phyloP scores from a whole-genome alignment of 345 rosid genomes.

The Geranium brycei region DNA sequence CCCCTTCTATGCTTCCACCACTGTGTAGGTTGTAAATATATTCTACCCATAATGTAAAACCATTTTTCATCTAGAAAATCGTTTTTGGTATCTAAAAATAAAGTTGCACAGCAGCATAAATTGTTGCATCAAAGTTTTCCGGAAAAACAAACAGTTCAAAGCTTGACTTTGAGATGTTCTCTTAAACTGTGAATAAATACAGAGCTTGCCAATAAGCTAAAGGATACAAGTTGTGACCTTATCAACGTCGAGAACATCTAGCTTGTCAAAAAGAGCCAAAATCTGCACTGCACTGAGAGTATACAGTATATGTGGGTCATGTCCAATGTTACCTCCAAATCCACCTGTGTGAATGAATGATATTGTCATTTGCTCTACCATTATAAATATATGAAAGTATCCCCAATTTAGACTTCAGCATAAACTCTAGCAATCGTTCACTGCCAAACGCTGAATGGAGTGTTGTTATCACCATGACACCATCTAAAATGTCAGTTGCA shows the following conservation, averaged over 20 bases:
- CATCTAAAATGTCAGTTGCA: neutral
- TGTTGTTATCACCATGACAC: neutral
- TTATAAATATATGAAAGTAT: neutral
- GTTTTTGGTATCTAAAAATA: neutral
- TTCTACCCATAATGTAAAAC: neutral
- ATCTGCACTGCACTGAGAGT: slow-evolving; percentile 88
- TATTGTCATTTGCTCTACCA: neutral
- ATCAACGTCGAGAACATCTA: slow-evolving; percentile 47
- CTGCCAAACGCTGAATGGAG: neutral
- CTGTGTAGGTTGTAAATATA: neutral
- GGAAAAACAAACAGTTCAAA: neutral
- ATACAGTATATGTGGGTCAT: slow-evolving; percentile 66
- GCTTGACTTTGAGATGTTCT: neutral
- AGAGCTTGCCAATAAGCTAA: neutral
- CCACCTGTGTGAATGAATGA: slow-evolving; percentile 46
- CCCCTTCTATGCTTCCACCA: neutral
- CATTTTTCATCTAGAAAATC: neutral
- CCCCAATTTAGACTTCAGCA: neutral
- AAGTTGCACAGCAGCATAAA: neutral
- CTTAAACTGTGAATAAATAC: neutral
- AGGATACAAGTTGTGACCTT: slow-evolving; percentile 86
- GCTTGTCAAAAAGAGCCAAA: slow-evolving; percentile 61
- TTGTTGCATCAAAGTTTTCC: neutral
- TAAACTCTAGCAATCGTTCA: neutral
- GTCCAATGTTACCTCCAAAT: slow-evolving; percentile 82